Evolutionary conservation across 768 basidiomycete genomes (phyloP), one percentile per base, ranked within the genome.

Genomic region (Boletus sp.): DNA sequence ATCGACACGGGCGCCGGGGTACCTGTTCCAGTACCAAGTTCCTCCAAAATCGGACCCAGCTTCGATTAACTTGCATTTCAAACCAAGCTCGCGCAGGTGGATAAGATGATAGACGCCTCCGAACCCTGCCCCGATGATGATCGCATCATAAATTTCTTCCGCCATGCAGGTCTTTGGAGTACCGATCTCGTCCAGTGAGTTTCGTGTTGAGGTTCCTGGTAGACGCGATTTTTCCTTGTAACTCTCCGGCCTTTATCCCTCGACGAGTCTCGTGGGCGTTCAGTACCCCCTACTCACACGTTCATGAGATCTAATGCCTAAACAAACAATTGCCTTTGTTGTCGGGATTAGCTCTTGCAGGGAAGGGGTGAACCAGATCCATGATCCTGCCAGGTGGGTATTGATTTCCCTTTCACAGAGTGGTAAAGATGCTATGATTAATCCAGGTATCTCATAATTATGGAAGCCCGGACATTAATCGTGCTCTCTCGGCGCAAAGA

Each of bases 1-100:
- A 20, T 65, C 63, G 5, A 53, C 50, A 12, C 59, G 62, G 7
- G 48, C 56, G 2, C 62, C 56, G 8, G 58, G 61, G 45, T 57
- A 62, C 4, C 39, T 62, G 29, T 57, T 62, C 61, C 60, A 62
- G 30, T 57, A 62, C 60, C 58, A 64, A 5, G 56, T 60, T 0
- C 63, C 63, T 7, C 63, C 63, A 11, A 63, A 20, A 14, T 55
- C 47, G 7, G 62, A 47, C 15, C 47, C 62, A 1, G 50, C 50
- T 14, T 63, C 62, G 32, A 41, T 55, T 3, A 61, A 9, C 44
- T 53, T 62, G 58, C 61, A 60, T 33, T 6, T 50, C 40, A 54
- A 56, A 3, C 55, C 58, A 10, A 33, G 44, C 14, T 54, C 29
- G 24, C 61, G 52, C 17, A 62, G 36, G 35, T 60, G 48, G 8